Percentiles rank a stretch among this genome's conserved stretches.
Conservation (phyloP, 805 yeast genomes). For the Sugiyamaella marilandica region DNA sequence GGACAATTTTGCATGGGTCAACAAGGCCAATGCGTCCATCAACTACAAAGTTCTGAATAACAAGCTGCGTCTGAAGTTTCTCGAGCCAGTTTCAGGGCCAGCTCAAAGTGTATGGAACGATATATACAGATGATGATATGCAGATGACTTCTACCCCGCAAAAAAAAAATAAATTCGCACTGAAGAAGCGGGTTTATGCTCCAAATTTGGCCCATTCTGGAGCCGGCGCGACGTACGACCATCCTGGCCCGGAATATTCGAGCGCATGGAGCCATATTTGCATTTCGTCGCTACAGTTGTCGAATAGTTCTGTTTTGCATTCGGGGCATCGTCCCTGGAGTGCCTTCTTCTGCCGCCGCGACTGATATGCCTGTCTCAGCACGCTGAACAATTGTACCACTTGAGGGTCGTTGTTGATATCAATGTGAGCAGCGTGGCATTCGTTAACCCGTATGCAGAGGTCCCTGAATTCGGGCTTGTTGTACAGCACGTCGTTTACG, state of each 20-base stretch:
- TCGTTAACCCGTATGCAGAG: not conserved
- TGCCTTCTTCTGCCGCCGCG: not conserved
- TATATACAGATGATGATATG: constrained; percentile 69
- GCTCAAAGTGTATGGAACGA: constrained; percentile 66
- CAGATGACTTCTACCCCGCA: too few relatives aligned
- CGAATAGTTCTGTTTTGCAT: constrained; percentile 60
- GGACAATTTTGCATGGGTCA: constrained; percentile 15
- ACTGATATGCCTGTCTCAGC: not conserved
- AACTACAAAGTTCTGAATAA: constrained; percentile 7
- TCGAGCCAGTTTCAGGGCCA: constrained; percentile 4
- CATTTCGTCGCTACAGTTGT: constrained; percentile 67
- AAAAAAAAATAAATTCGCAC: too few relatives aligned
- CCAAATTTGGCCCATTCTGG: not conserved
- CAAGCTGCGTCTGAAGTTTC: constrained; percentile 2
- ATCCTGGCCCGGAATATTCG: not conserved
- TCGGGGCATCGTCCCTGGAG: constrained; percentile 40
- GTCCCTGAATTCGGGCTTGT: constrained; percentile 55
- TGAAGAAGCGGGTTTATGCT: too few relatives aligned
- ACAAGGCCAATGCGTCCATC: constrained; percentile 10
- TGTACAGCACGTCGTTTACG: constrained; percentile 82
- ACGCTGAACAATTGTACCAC: not conserved
- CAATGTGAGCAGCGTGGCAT: not conserved
- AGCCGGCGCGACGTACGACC: not conserved
- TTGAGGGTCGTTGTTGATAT: not conserved
- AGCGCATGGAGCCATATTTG: not conserved